phyloP scores from a whole-genome alignment of 2,329 filamentous ascomycete species.

The Scytalidium sp. region DNA sequence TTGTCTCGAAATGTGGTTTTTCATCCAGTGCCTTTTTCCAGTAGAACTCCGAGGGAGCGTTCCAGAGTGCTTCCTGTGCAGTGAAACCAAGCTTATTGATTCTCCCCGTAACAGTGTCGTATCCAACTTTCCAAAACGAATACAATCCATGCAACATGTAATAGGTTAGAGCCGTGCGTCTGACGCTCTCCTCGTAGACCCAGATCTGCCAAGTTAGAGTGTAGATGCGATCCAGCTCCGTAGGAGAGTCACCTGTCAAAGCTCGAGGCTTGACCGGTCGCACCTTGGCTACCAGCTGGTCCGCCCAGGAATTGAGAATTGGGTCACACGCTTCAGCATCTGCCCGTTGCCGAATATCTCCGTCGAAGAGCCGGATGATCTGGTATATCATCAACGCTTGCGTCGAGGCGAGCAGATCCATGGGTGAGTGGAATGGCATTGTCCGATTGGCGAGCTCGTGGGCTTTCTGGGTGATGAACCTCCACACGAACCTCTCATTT shows the following conservation, averaged over 20 bases:
- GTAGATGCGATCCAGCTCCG: background rate
- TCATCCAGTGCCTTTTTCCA: slow-evolving; percentile 7
- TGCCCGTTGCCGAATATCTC: slow-evolving; percentile 20
- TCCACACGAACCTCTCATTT: slow-evolving; percentile 11
- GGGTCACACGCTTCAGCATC: slow-evolving; percentile 20
- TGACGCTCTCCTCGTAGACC: slow-evolving; percentile 26
- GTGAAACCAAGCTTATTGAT: slow-evolving; percentile 12
- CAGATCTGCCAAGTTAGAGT: slow-evolving; percentile 15
- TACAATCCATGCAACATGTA: slow-evolving; percentile 13
- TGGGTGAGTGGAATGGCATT: background rate
- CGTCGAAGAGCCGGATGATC: slow-evolving; percentile 28
- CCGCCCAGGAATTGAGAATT: slow-evolving; percentile 21
- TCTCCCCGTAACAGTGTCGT: slow-evolving; percentile 7
- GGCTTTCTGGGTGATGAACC: slow-evolving; percentile 8
- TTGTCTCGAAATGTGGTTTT: slow-evolving; percentile 1
- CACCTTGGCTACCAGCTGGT: slow-evolving; percentile 7
- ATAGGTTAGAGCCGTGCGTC: slow-evolving; percentile 17
- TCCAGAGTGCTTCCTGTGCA: slow-evolving; percentile 10
- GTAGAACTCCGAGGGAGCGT: slow-evolving; percentile 5
- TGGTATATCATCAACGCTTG: slow-evolving; percentile 27
- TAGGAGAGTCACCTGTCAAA: background rate
- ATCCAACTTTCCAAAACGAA: slow-evolving; percentile 11
- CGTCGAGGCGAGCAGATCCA: slow-evolving; percentile 9
- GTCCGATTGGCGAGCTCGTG: background rate
- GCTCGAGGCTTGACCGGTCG: background rate